These are phyloP conservation scores for Eragrostis tef DNA, from an alignment of 202 grass and related monocot species.

Conservation along the genomic window DNA sequence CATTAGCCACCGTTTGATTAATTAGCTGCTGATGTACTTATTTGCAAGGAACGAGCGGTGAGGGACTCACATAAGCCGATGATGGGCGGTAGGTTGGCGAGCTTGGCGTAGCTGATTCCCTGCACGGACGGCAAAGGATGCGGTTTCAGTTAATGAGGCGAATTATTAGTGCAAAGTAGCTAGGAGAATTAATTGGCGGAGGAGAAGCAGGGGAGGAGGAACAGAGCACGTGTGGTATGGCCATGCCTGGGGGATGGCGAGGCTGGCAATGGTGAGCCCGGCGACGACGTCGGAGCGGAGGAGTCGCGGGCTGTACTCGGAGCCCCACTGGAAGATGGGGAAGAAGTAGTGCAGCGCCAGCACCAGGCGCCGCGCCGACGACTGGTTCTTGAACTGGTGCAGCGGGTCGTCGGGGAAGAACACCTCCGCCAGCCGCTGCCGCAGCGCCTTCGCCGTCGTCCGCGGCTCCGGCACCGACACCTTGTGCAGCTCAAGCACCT, in stretches of 20 bases:
- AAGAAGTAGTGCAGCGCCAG: constrained; percentile 91
- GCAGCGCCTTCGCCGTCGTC: constrained; percentile 54
- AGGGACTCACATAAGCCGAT: constrained; percentile 80
- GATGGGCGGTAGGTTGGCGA: constrained; percentile 96
- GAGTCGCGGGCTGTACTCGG: constrained; percentile 69
- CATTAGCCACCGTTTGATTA: no score
- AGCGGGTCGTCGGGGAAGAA: constrained; percentile 99
- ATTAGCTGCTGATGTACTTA: not conserved
- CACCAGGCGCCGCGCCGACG: constrained; percentile 59
- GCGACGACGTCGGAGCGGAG: constrained; percentile 91
- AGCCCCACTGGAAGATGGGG: constrained; percentile 94
- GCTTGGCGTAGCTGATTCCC: constrained; percentile 99
- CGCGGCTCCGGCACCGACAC: constrained; percentile 71
- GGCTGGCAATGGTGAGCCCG: constrained; percentile 98
- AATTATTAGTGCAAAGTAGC: constrained; percentile 1
- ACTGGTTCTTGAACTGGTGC: constrained; percentile 95
- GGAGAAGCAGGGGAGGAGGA: not conserved
- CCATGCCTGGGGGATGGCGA: constrained; percentile 88
- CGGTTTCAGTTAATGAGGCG: not conserved
- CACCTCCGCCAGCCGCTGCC: constrained; percentile 72
- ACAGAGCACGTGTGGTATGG: not conserved
- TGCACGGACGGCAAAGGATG: constrained; percentile 47
- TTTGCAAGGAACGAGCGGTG: no score
- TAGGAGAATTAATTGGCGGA: constrained; percentile 28
- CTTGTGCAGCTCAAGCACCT: constrained; percentile 65